These are phyloP conservation scores for Elsinoe perseae DNA, from an alignment of 2,329 filamentous ascomycete genomes.

Conservation along the genomic window DNA sequence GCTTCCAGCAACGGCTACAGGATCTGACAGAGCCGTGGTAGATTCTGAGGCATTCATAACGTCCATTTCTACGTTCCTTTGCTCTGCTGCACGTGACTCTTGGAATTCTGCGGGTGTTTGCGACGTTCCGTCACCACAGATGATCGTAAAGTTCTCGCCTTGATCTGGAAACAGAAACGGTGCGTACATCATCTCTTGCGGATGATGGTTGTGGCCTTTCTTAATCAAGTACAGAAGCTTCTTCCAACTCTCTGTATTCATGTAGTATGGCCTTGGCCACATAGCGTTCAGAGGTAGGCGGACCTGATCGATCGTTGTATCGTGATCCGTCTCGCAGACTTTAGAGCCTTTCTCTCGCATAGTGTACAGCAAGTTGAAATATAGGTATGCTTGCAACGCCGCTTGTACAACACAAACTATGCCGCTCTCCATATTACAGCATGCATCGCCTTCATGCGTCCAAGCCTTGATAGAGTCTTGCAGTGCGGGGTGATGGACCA, in stretches of 20 bases:
- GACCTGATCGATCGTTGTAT: neutral
- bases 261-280: conserved; percentile 3
- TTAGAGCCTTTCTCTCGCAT: neutral
- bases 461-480: neutral
- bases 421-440: conserved; percentile 12
- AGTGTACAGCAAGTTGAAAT: neutral
- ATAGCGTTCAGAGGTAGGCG: neutral
- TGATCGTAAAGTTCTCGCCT: neutral
- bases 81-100: neutral
- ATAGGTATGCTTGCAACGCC: neutral
- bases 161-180: neutral
- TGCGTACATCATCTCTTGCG: conserved; percentile 1
- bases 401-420: neutral
- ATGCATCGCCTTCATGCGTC: conserved; percentile 1
- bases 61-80: neutral
- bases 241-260: conserved; percentile 4
- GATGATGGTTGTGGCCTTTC: conserved; percentile 5
- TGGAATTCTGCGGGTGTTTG: neutral
- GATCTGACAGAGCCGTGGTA: neutral
- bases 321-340: neutral
- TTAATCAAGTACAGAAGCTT: neutral
- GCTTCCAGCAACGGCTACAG: neutral
- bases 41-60: neutral
- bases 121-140: neutral
- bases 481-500: neutral